Evolutionary conservation across 2,329 filamentous ascomycete genomes (phyloP), one percentile per base, ranked within the genome.

Genomic region (Microcyclospora pomicola): DNA sequence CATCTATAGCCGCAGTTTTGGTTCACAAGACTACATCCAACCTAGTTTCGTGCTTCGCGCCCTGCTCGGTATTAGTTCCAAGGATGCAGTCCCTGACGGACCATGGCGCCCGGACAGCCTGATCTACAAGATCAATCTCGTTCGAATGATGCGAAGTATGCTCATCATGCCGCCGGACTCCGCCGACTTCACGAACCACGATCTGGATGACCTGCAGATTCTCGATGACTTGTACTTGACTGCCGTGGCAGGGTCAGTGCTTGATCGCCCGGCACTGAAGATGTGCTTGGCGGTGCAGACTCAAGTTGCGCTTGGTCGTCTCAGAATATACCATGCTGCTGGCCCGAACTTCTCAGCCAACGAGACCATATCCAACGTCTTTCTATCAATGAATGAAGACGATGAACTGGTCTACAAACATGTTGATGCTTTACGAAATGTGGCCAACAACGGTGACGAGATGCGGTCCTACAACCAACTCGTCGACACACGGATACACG

Each of bases 61-160:
- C 0, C 47, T 68, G 2, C 53, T 67, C 15, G 58, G 55, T 3
- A 47, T 54, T 1, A 46, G 53, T 43, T 36, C 41, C 5, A 39
- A 47, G 3, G 40, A 45, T 6, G 49, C 51, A 7, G 34, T 45
- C 24, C 48, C 48, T 19, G 36, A 49, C 38, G 59, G 55, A 1
- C 37, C 46, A 9, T 59, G 56, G 56, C 49, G 57, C 34, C 50
- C 65, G 1, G 61, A 68, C 42, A 47, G 58, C 15, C 42, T 69
- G 16, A 36, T 71, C 7, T 63, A 64, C 43, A 55, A 60, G 34
- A 56, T 63, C 30, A 71, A 71, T 41, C 45, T 69, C 7, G 50
- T 63, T 1, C 44, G 58, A 1, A 57, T 69, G 44, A 57, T 62
- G 0, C 61, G 57, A 36, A 51, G 50, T 10, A 51, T 68, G 42